Evolutionary conservation across 2,329 filamentous ascomycete species (phyloP), one percentile per base, ranked within the genome.

Genomic region (Xylaria polymorpha): DNA sequence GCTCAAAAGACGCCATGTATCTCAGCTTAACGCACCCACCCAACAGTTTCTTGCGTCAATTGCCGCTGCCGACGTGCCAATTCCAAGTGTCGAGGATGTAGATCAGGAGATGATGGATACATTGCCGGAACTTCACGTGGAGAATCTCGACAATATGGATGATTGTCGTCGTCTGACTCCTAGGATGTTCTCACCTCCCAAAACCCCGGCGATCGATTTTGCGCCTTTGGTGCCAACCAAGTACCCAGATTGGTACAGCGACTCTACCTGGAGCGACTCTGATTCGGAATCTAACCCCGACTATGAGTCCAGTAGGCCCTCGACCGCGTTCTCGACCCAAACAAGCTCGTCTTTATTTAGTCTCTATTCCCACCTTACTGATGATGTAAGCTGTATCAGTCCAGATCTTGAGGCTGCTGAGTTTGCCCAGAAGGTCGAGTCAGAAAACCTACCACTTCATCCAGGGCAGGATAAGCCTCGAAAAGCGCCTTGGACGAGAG

Each of bases 11-110:
- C 87, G 87, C 73, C 83, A 85, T 74, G 83, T 83, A 44, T 84
- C 86, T 29, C 83, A 85, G 66, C 81, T 87, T 12, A 79, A 83
- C 67, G 88, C 88, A 44, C 88, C 89, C 1, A 91, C 89, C 1
- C 84, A 89, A 74, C 87, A 91, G 60, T 91, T 91, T 74, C 84
- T 91, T n/a, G 88, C 88, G 2, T 90, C 88, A 4, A 89, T 91
- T 66, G 88, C 87, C 53, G 88, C 88, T 20, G 89, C 88, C 69
- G 89, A 91, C 76, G 81, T 90, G 4, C 87, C 88, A 29, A 85
- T 91, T 61, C 89, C 88, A 15, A 90, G 88, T 77, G 90, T 91
- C 65, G 89, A 91, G 78, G 83, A 86, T 46, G 60, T 73, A 61
- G 82, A 85, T 73, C 81, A 83, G 72, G 81, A 83, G 50, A 84